Evolutionary conservation across 495 filamentous ascomycete genomes (phyloP).

Genomic region (Aspergillus wentii): DNA sequence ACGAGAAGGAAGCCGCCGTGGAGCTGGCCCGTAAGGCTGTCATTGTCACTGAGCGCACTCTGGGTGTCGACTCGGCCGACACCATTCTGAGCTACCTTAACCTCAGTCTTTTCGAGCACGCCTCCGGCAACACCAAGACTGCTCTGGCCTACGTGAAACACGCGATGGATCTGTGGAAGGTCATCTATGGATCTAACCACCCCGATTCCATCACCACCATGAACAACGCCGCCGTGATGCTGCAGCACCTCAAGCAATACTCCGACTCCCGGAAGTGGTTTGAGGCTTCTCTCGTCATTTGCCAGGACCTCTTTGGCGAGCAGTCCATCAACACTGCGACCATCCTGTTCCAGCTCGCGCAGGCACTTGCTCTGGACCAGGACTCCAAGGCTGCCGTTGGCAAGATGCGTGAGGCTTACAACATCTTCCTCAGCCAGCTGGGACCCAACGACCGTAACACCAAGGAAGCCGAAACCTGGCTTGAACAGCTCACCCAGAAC

Average conservation of each 20-base stretch:
- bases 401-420: constrained; percentile 92
- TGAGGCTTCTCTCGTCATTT: constrained; percentile 81
- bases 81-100: constrained; percentile 94
- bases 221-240: constrained; percentile 98
- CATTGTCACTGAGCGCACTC: constrained; percentile 89
- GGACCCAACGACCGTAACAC: constrained; percentile 91
- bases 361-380: constrained; percentile 87
- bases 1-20: constrained; percentile 91
- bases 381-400: constrained; percentile 84
- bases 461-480: constrained; percentile 88
- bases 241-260: constrained; percentile 88
- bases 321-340: constrained; percentile 91
- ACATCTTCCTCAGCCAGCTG: constrained; percentile 82
- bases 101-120: constrained; percentile 91
- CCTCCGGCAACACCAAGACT: constrained; percentile 75
- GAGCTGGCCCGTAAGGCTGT: constrained; percentile 95
- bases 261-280: constrained; percentile 94
- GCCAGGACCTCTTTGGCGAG: constrained; percentile 81
- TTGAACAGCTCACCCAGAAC: constrained; percentile 92
- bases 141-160: constrained; percentile 86
- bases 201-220: constrained; percentile 97
- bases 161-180: constrained; percentile 92
- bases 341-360: constrained; percentile 92
- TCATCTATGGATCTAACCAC: constrained; percentile 89
- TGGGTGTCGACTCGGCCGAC: constrained; percentile 90